Base-by-base conservation (phyloP, 345 rosid genomes). In the Xanthoceras sorbifolium region DNA sequence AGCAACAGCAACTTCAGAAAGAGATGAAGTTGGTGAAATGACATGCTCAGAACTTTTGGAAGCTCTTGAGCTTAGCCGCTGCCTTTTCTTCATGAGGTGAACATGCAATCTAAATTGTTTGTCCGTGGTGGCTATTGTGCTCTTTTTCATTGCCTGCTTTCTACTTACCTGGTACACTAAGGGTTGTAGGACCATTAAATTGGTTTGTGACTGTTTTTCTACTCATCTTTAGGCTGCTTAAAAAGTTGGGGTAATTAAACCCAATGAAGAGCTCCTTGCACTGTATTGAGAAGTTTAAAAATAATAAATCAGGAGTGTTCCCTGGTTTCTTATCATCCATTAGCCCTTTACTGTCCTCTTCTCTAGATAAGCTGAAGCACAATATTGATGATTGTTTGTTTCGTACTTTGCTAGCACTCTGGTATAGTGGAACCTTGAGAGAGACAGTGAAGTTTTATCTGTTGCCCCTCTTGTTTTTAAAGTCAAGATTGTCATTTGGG, bases 11-110 rank as follows among this genome's bases (percentile, higher is more conserved):
- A 68, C 76, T 78, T 82, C 80, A 4, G 99, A 89, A 66, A 95
- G 94, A 65, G 98, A 92, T 71, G 99, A 91, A 80, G 89, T 90
- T 82, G 95, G 97, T 83, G 95, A 87, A 84, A 83, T 92, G 81
- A 94, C 97, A 48, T 96, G 99, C 76, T 87, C 98, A 59, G 99
- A 96, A 82, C 97, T 96, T 81, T 76, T 92, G 80, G 99, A 96
- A 87, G 99, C 99, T 77, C 97, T 96, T 76, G 99, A 96, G 75
- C 97, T 96, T 73, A 91, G 99, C 65, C 90, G 98, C 71, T 96
- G 99, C 83, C 97, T 96, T 84, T 83, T 92, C 65, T 83, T 96
- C 64, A 92, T 96, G 99, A 94, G 99, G 99, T 94, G 72, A 85
- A 31, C 69, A 36, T 26, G 46, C 20, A 54, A 73, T 17, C 67